phyloP scores from a whole-genome alignment of 2,329 filamentous ascomycete genomes.

The Penicillium crustosum region DNA sequence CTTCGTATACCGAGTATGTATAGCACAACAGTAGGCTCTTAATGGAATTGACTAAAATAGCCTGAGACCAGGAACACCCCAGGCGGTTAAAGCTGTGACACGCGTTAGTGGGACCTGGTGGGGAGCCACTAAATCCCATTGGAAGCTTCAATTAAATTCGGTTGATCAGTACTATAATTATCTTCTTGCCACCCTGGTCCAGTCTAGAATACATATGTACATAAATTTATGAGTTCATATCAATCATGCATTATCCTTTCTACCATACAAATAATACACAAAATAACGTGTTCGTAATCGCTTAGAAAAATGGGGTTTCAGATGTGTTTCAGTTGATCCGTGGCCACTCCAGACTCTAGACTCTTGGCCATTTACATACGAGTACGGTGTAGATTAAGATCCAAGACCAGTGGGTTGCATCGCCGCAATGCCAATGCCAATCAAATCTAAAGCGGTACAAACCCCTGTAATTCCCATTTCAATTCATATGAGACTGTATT shows the following conservation, averaged over 20 bases:
- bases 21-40: too few species aligned
- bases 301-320: constrained; percentile 6
- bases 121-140: constrained; percentile 19
- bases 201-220: background rate
- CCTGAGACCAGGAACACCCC: background rate
- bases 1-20: too few species aligned
- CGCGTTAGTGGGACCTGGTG: constrained; percentile 35
- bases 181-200: constrained; percentile 13
- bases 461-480: background rate
- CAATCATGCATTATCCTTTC: too few species aligned
- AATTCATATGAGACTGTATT: background rate
- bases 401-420: constrained; percentile 13
- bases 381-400: constrained; percentile 1
- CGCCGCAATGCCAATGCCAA: constrained; percentile 8
- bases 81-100: constrained; percentile 27
- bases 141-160: constrained; percentile 7
- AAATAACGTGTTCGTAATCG: too few species aligned
- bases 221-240: too few species aligned
- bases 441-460: background rate
- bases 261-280: too few species aligned
- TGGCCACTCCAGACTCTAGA: background rate
- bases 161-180: constrained; percentile 19
- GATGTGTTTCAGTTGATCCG: constrained; percentile 17
- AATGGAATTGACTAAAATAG: background rate
- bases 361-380: background rate